A percentile compares a stretch with the other conserved stretches of the same genome.
These are phyloP conservation scores for Tinospora cordifolia DNA, from an alignment of 164 flowering plant genomes.

Conservation along the genomic window DNA sequence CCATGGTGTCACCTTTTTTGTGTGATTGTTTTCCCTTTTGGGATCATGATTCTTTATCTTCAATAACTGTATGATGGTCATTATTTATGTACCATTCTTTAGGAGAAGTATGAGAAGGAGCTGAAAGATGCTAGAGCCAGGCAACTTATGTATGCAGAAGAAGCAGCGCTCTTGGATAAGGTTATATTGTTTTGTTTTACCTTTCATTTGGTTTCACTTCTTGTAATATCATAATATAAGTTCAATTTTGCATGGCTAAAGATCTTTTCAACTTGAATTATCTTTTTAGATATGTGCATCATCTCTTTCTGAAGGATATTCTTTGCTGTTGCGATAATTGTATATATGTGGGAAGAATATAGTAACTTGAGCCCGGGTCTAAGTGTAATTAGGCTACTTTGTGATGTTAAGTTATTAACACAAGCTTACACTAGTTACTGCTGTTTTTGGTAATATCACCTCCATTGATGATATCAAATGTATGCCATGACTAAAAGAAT, in stretches of 20 bases:
- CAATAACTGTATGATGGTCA: too few species aligned
- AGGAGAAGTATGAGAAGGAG: constrained; percentile 86
- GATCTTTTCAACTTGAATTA: not conserved
- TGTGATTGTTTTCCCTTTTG: not conserved
- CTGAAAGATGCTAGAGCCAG: constrained; percentile 85
- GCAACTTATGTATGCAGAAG: constrained; percentile 94
- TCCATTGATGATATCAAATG: too few species aligned
- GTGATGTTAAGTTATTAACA: too few species aligned
- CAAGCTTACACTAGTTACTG: too few species aligned
- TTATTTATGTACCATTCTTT: not conserved
- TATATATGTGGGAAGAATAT: too few species aligned
- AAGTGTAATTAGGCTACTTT: too few species aligned
- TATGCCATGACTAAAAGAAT: too few species aligned
- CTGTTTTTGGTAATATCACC: too few species aligned
- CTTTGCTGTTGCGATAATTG: not conserved
- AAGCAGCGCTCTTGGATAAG: constrained; percentile 86
- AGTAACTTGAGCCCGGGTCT: too few species aligned
- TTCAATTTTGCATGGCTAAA: not conserved
- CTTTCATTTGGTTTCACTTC: not conserved
- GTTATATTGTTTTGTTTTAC: constrained; percentile 22
- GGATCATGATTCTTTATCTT: not conserved
- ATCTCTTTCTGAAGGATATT: too few species aligned
- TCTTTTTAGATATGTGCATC: not conserved
- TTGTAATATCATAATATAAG: not conserved
- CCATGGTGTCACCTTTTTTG: not conserved